A percentile compares a stretch with the other conserved stretches of the same genome.
These are phyloP conservation scores for Cylindrodendrum hubeiense DNA, from an alignment of 2,329 filamentous ascomycete species.

Conservation along the genomic window DNA sequence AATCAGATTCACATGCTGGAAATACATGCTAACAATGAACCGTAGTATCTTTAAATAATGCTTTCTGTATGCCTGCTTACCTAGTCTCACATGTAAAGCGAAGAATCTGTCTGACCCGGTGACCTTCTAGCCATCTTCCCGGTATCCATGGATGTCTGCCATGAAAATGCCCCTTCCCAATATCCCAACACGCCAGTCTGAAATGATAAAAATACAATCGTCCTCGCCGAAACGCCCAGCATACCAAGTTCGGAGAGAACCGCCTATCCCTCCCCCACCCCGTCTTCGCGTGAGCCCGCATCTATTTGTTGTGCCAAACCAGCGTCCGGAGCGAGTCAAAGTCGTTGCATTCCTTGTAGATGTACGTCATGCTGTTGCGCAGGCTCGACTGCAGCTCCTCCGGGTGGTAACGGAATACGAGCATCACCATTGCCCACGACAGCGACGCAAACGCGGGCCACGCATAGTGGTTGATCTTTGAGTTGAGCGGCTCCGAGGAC, in stretches of 20 bases:
- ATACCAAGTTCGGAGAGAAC: slow-evolving; percentile 11
- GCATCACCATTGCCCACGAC: slow-evolving; percentile 96
- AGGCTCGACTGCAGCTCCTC: slow-evolving; percentile 92
- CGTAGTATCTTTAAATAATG: slow-evolving; percentile 6
- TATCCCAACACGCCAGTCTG: slow-evolving; percentile 13
- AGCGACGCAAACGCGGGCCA: slow-evolving; percentile 94
- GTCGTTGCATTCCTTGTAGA: slow-evolving; percentile 89
- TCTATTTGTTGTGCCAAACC: slow-evolving; percentile 83
- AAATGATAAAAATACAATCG: neutral
- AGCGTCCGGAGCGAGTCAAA: slow-evolving; percentile 91
- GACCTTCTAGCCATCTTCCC: slow-evolving; percentile 23
- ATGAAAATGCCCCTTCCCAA: slow-evolving; percentile 31
- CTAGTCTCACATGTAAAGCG: slow-evolving; percentile 5
- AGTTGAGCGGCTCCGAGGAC: slow-evolving; percentile 61
- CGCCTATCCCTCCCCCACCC: neutral
- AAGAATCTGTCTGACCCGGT: slow-evolving; percentile 18
- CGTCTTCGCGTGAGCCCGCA: slow-evolving; percentile 3
- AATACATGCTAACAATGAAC: neutral
- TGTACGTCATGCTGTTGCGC: slow-evolving; percentile 96
- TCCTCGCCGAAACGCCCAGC: slow-evolving; percentile 35
- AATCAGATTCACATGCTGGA: too few species aligned
- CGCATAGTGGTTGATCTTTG: slow-evolving; percentile 74
- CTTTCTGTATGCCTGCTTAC: neutral
- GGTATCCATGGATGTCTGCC: slow-evolving; percentile 20
- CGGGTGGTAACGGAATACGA: slow-evolving; percentile 91